Evolutionary conservation across 192 early-diverging fungal genomes (phyloP).

Genomic region (Podila minutissima): DNA sequence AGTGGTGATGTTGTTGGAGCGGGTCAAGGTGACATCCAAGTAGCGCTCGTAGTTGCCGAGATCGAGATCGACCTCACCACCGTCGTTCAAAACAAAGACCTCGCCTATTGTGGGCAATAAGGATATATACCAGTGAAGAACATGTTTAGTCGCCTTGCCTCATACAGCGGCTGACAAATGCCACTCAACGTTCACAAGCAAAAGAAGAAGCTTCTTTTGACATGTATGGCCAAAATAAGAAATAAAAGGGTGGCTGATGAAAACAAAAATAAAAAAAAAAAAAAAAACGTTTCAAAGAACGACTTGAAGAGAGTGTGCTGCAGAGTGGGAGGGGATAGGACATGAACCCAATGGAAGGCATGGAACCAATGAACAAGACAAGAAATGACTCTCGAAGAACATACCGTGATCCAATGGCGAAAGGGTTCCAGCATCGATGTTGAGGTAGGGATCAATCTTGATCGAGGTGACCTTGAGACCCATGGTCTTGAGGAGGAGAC

Average conservation of each 20-base stretch:
- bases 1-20: constrained; percentile 99
- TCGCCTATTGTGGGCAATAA: constrained; percentile 69
- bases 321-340: background rate
- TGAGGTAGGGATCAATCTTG: constrained; percentile 99
- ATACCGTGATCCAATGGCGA: constrained; percentile 96
- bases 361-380: too few relatives aligned
- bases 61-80: constrained; percentile 98
- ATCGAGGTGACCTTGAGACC: constrained; percentile 96
- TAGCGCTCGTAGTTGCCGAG: constrained; percentile 99
- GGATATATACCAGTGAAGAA: background rate
- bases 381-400: constrained; percentile 3
- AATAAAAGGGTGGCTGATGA: constrained; percentile 5
- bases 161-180: too few relatives aligned
- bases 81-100: constrained; percentile 98
- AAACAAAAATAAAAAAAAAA: constrained; percentile 4
- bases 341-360: too few relatives aligned
- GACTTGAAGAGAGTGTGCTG: background rate
- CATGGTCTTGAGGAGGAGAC: constrained; percentile 91
- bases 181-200: too few relatives aligned
- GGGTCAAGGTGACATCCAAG: constrained; percentile 90
- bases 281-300: background rate
- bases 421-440: constrained; percentile 98
- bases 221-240: constrained; percentile 1
- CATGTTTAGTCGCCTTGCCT: background rate
- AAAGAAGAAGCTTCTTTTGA: background rate